Evolutionary conservation across 2,329 filamentous ascomycete species (phyloP), one percentile per base, ranked within the genome.

Genomic region (Beauveria caledonica): DNA sequence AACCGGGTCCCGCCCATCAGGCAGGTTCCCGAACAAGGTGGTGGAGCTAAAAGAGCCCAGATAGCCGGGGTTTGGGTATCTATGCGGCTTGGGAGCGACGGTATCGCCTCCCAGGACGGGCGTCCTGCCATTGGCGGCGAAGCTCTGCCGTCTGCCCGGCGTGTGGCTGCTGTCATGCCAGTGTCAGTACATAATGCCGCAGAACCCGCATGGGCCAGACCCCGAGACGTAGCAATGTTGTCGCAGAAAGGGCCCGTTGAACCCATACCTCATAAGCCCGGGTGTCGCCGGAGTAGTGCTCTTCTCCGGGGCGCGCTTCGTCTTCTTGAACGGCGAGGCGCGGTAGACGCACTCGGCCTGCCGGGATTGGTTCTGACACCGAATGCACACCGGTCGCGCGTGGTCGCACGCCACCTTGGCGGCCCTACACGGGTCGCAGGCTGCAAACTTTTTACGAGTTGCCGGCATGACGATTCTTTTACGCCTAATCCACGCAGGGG

Each of bases 371-470:
- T 62, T 63, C 17, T 51, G 62, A 33, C 69, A 71, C 13, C 69
- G 65, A 23, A 65, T 63, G 46, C 69, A 71, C 19, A 63, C 63
- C 6, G 69, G 68, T 46, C 62, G 49, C n/a, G 58, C 44, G 60
- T 71, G 69, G 55, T 69, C 63, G 61, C 66, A 66, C 2, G 66
- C 67, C 15, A 68, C 58, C 48, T 69, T 69, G 3, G 67, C 62
- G 8, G 55, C 44, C 63, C 72, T 48, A 65, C 73, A 63, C 58
- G 72, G 50, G 63, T 72, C 62, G 65, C 70, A 68, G 1, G 67
- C 67, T 29, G 59, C 52, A 39, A 56, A 61, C 23, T 57, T 56
- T n/a, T 54, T 61, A 46, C 59, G 59, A 33, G 33, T 19, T 11
- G 40, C 42, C 58, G 58, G 58, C 58, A 60, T 60, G 29, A 21